A percentile compares a stretch with the other conserved stretches of the same genome.
phyloP scores from a whole-genome alignment of 2,329 filamentous ascomycete species.

The Verticillium albo-atrum region DNA sequence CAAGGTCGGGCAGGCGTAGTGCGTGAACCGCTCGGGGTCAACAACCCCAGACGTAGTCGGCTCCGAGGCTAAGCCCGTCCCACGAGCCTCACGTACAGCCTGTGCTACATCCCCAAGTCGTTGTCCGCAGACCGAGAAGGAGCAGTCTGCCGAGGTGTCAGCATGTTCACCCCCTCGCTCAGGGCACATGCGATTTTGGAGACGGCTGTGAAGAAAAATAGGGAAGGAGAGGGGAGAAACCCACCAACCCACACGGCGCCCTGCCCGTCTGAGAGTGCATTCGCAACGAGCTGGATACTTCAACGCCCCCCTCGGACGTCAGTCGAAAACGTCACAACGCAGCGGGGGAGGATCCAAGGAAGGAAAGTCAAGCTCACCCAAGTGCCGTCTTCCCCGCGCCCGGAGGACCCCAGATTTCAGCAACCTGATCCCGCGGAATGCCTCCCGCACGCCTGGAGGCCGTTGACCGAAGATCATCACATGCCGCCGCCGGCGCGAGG shows the following conservation, averaged over 20 bases:
- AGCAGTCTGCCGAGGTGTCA: slow-evolving; percentile 26
- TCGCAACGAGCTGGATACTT: slow-evolving; percentile 67
- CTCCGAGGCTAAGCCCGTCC: slow-evolving; percentile 4
- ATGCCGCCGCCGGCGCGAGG: slow-evolving; percentile 27
- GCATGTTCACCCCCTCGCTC: background rate
- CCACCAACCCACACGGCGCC: slow-evolving; percentile 80
- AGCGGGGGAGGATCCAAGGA: background rate
- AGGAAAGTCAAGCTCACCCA: slow-evolving; percentile 52
- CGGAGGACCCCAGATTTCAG: slow-evolving; percentile 84
- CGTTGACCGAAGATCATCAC: background rate
- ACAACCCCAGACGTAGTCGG: background rate
- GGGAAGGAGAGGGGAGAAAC: slow-evolving; percentile 17
- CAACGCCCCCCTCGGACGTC: background rate
- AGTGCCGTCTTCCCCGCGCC: slow-evolving; percentile 82
- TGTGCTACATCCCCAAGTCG: slow-evolving; percentile 27
- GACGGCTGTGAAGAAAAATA: background rate
- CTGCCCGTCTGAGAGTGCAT: slow-evolving; percentile 54
- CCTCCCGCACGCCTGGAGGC: slow-evolving; percentile 41
- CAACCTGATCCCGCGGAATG: slow-evolving; percentile 70
- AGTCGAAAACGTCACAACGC: background rate
- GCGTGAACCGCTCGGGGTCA: slow-evolving; percentile 28
- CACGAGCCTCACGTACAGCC: slow-evolving; percentile 4
- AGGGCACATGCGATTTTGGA: background rate
- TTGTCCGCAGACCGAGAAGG: slow-evolving; percentile 31
- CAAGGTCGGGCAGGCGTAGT: slow-evolving; percentile 55